Evolutionary conservation across 345 rosid species (phyloP).

Genomic region (Excoecaria agallocha): DNA sequence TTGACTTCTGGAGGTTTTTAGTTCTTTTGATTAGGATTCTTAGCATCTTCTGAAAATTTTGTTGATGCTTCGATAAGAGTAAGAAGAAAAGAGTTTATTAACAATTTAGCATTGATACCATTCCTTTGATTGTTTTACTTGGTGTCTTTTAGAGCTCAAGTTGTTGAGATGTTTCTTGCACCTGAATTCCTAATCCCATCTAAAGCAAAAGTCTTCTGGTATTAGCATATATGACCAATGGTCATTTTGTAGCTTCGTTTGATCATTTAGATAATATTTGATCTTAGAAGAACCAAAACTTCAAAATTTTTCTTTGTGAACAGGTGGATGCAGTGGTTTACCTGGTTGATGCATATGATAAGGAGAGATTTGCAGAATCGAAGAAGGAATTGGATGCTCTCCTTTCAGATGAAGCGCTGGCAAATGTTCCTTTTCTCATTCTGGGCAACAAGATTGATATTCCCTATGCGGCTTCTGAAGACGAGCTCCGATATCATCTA

Average conservation of each 20-base stretch:
- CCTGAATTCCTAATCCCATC: not conserved
- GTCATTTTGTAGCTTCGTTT: not conserved
- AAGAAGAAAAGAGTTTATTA: no score
- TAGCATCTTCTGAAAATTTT: not conserved
- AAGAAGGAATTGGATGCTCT: constrained; percentile 58
- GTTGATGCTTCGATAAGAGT: not conserved
- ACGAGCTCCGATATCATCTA: constrained; percentile 48
- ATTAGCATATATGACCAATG: not conserved
- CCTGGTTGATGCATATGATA: constrained; percentile 61
- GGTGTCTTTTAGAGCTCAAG: not conserved
- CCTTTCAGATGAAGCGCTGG: constrained; percentile 51
- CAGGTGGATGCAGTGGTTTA: constrained; percentile 63
- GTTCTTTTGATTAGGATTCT: not conserved
- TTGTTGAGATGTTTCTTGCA: not conserved
- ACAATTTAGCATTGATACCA: not conserved
- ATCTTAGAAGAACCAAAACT: not conserved
- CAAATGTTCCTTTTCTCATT: constrained; percentile 52
- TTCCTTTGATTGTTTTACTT: not conserved
- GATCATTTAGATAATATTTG: not conserved
- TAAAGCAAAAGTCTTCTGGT: not conserved
- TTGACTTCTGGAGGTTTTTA: no score
- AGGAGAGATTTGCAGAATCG: constrained; percentile 56
- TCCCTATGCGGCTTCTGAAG: constrained; percentile 54
- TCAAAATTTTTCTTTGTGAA: not conserved
- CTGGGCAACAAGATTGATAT: constrained; percentile 63